Evolutionary conservation across 495 filamentous ascomycete genomes (phyloP).

Genomic region (Xylaria venustula): DNA sequence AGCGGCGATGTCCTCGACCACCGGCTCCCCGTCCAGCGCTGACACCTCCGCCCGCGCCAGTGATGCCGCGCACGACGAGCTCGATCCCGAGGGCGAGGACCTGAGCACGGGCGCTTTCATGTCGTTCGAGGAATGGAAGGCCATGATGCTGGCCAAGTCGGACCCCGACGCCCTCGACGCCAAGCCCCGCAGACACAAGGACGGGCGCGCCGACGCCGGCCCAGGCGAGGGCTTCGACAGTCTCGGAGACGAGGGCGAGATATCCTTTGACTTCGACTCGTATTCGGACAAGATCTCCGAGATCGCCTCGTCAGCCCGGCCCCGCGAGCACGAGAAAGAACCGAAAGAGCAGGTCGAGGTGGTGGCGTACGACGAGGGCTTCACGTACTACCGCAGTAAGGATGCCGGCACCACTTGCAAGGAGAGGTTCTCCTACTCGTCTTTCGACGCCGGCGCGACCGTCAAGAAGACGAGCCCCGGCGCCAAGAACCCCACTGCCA

Average conservation of each 20-base stretch:
- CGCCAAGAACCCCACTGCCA: conserved; percentile 78
- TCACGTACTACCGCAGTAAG: conserved; percentile 64
- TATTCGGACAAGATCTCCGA: conserved; percentile 46
- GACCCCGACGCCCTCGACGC: conserved; percentile 81
- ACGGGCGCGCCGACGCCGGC: conserved; percentile 34
- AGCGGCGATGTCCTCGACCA: too few relatives aligned
- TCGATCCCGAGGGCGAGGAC: conserved; percentile 39
- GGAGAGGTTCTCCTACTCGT: conserved; percentile 95
- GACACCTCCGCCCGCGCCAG: background rate
- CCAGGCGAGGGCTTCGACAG: conserved; percentile 30
- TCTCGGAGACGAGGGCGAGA: conserved; percentile 81
- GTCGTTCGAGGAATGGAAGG: conserved; percentile 98
- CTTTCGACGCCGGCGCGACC: conserved; percentile 93
- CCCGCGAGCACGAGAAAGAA: conserved; percentile 38
- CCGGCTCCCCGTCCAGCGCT: conserved; percentile 13
- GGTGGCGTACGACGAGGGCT: conserved; percentile 44
- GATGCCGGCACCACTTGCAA: conserved; percentile 89
- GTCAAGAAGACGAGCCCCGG: conserved; percentile 85
- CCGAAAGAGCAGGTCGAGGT: conserved; percentile 46
- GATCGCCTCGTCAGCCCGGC: conserved; percentile 30
- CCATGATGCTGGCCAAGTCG: conserved; percentile 81
- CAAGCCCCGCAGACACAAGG: conserved; percentile 47
- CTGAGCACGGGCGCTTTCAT: conserved; percentile 85
- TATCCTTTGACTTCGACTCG: conserved; percentile 81
- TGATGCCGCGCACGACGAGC: conserved; percentile 15